phyloP scores from a whole-genome alignment of 768 basidiomycete species.

The Agaricus sinodeliciosus region DNA sequence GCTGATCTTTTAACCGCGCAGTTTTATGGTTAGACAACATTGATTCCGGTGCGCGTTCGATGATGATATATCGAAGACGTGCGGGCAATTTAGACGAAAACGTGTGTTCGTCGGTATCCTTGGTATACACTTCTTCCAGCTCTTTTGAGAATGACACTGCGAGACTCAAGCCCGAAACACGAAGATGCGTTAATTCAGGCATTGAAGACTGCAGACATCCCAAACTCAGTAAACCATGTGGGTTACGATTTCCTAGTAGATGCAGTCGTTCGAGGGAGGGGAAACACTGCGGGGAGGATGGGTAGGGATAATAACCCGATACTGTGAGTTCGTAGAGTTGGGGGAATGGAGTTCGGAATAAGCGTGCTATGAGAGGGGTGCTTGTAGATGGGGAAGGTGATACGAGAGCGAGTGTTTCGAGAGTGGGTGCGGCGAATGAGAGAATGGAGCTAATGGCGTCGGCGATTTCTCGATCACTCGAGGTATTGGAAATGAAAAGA shows the following conservation, averaged over 20 bases:
- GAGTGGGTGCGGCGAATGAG: constrained; percentile 30
- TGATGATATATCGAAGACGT: constrained; percentile 15
- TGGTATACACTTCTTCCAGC: constrained; percentile 25
- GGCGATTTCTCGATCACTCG: constrained; percentile 1
- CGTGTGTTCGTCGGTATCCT: constrained; percentile 9
- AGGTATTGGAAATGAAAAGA: constrained; percentile 35
- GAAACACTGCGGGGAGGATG: constrained; percentile 24
- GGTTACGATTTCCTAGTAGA: constrained; percentile 44
- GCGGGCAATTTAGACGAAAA: constrained; percentile 22
- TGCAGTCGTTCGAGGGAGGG: constrained; percentile 36
- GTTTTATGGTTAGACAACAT: constrained; percentile 4
- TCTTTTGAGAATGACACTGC: constrained; percentile 37
- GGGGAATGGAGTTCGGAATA: constrained; percentile 38
- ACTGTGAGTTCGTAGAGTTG: constrained; percentile 33
- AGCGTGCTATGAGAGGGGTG: constrained; percentile 31
- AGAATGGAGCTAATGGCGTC: constrained; percentile 24
- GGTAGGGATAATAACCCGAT: constrained; percentile 46
- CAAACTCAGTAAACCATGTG: constrained; percentile 36
- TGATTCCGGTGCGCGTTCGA: constrained; percentile 23
- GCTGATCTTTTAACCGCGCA: constrained; percentile 19
- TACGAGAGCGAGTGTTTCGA: constrained; percentile 34
- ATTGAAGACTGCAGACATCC: constrained; percentile 31
- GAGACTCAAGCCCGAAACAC: constrained; percentile 35
- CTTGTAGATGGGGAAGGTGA: constrained; percentile 26
- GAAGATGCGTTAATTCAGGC: constrained; percentile 31